These are phyloP conservation scores for Amanita rimosa DNA, from an alignment of 768 basidiomycete species.

Conservation along the genomic window DNA sequence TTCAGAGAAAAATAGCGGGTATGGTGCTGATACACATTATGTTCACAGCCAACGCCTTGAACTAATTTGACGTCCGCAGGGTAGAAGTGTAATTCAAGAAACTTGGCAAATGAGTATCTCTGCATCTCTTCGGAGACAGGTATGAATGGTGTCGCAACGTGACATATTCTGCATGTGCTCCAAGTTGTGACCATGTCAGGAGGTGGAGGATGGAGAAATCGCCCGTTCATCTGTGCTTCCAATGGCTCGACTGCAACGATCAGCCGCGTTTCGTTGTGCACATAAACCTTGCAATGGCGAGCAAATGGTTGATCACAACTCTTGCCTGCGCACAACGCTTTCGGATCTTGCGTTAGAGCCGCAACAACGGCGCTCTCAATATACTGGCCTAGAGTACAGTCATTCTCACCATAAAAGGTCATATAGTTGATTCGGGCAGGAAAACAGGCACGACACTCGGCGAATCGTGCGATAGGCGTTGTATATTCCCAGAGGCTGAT, in stretches of 20 bases:
- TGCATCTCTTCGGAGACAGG: constrained; percentile 88
- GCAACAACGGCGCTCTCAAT: constrained; percentile 73
- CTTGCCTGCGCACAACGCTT: constrained; percentile 72
- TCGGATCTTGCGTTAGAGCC: constrained; percentile 55
- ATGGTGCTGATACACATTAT: constrained; percentile 91
- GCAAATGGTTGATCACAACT: constrained; percentile 73
- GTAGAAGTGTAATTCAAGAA: constrained; percentile 93
- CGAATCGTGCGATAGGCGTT: constrained; percentile 62
- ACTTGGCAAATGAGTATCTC: constrained; percentile 90
- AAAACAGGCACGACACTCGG: constrained; percentile 63
- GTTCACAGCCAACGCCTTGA: constrained; percentile 84
- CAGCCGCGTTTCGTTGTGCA: constrained; percentile 79
- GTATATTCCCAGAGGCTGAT: constrained; percentile 74
- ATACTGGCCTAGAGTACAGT: constrained; percentile 87
- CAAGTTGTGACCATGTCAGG: constrained; percentile 83
- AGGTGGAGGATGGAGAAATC: constrained; percentile 38
- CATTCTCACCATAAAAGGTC: constrained; percentile 88
- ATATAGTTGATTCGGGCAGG: constrained; percentile 63
- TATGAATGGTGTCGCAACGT: constrained; percentile 76
- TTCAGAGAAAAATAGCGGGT: constrained; percentile 81
- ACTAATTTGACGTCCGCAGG: constrained; percentile 77
- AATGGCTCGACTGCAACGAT: constrained; percentile 84
- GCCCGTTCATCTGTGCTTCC: constrained; percentile 65
- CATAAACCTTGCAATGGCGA: constrained; percentile 82
- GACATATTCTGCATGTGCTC: constrained; percentile 77